A percentile compares a stretch with the other conserved stretches of the same genome.
Evolutionary conservation across 768 basidiomycete species (phyloP).

Genomic region (Termitomyces sp.): DNA sequence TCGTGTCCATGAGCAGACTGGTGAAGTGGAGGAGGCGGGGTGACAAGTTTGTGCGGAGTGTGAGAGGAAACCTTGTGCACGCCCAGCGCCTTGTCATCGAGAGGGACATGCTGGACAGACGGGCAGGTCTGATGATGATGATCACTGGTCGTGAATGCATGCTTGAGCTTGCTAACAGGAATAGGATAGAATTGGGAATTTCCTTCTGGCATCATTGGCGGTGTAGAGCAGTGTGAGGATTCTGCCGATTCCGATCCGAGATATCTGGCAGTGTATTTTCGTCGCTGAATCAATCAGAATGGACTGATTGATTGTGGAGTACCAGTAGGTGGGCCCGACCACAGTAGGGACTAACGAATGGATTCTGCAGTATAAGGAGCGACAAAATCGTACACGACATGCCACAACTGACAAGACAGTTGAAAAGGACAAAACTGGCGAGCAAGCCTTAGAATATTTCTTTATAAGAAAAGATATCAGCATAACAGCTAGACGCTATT

Average conservation of each 20-base stretch:
- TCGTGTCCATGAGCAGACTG: slow-evolving; percentile 4
- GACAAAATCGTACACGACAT: too few species aligned
- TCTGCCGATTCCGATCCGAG: neutral
- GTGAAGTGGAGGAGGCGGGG: slow-evolving; percentile 18
- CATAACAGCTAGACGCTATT: too few species aligned
- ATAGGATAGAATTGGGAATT: neutral
- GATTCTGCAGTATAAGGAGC: too few species aligned
- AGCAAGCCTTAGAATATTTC: too few species aligned
- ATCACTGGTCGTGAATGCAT: slow-evolving; percentile 38
- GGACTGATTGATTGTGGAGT: too few species aligned
- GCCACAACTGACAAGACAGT: too few species aligned
- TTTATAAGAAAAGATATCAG: too few species aligned
- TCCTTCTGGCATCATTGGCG: neutral
- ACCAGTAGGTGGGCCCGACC: too few species aligned
- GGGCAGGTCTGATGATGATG: slow-evolving; percentile 15
- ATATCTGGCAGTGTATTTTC: neutral
- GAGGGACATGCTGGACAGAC: slow-evolving; percentile 20
- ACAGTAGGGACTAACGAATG: too few species aligned
- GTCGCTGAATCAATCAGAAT: too few species aligned
- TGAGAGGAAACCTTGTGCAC: slow-evolving; percentile 40
- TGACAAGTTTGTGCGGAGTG: slow-evolving; percentile 27
- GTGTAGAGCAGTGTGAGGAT: neutral
- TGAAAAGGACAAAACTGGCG: too few species aligned
- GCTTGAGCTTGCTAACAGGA: slow-evolving; percentile 15
- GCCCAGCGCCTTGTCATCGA: slow-evolving; percentile 39